Conservation (phyloP, 768 basidiomycete species). For the Lactifluus rugatus region DNA sequence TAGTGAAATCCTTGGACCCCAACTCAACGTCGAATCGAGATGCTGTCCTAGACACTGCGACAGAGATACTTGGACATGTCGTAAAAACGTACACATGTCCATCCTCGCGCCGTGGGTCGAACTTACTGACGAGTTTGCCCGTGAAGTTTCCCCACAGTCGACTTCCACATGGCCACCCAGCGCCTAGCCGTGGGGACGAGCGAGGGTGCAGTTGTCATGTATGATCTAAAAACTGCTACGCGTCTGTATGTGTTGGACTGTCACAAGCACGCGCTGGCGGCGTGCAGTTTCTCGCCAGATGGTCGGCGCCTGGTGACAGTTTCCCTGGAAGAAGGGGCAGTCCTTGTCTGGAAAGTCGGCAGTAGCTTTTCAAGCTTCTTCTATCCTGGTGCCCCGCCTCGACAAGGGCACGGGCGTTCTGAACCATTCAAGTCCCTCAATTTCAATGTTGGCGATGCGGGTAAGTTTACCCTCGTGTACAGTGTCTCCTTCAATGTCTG, state of each 20-base stretch:
- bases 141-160: slow-evolving; percentile 79
- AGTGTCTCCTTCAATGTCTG: not conserved
- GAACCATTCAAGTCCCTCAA: slow-evolving; percentile 82
- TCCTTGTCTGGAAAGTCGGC: slow-evolving; percentile 95
- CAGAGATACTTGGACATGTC: slow-evolving; percentile 90
- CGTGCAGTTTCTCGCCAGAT: slow-evolving; percentile 89
- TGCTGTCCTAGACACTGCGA: slow-evolving; percentile 82
- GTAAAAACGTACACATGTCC: slow-evolving; percentile 69
- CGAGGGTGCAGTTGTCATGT: slow-evolving; percentile 93
- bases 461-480: slow-evolving; percentile 33
- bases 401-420: slow-evolving; percentile 75
- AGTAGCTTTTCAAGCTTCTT: slow-evolving; percentile 84
- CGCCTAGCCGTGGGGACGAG: slow-evolving; percentile 87
- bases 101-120: not conserved
- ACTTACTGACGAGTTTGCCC: not conserved
- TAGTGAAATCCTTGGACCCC: slow-evolving; percentile 94
- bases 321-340: slow-evolving; percentile 74
- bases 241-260: slow-evolving; percentile 92
- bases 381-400: slow-evolving; percentile 80
- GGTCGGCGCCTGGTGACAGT: slow-evolving; percentile 82
- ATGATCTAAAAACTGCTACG: slow-evolving; percentile 92
- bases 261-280: slow-evolving; percentile 71
- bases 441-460: slow-evolving; percentile 78
- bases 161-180: slow-evolving; percentile 82
- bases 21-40: slow-evolving; percentile 69